phyloP scores from a whole-genome alignment of 129 eudicot species.

The Heracleum sosnowskyi region DNA sequence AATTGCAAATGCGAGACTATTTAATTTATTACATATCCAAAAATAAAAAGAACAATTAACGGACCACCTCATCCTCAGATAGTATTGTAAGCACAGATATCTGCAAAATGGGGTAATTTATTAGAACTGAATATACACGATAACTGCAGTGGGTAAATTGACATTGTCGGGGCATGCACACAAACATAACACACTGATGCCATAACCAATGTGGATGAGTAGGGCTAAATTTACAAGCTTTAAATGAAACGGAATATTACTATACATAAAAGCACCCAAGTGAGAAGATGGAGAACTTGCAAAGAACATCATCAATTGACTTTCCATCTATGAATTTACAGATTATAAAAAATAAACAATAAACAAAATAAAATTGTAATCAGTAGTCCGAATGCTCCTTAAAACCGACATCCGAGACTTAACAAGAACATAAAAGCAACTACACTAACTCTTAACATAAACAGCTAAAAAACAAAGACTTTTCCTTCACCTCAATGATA shows the following conservation, averaged over 20 bases:
- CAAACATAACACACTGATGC: background rate
- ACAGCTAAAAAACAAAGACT: no score
- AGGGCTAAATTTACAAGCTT: background rate
- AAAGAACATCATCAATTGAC: background rate
- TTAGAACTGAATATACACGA: background rate
- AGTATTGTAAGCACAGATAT: background rate
- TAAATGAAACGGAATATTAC: background rate
- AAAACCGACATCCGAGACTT: background rate
- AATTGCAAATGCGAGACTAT: background rate
- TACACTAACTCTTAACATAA: background rate
- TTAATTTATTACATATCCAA: background rate
- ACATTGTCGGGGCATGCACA: background rate
- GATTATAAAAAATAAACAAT: background rate
- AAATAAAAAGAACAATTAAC: background rate
- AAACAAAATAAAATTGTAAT: background rate
- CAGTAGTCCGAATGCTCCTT: background rate
- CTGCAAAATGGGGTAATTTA: background rate
- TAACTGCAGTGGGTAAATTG: background rate
- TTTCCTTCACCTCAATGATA: constrained; percentile 65
- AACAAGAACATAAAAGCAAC: constrained; percentile 5
- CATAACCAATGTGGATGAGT: background rate
- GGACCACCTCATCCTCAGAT: background rate
- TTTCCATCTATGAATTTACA: background rate
- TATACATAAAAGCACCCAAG: background rate
- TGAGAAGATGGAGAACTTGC: background rate